A percentile compares a stretch with the other conserved stretches of the same genome.
phyloP scores from a whole-genome alignment of 345 rosid genomes.

The Syzygium jambos region DNA sequence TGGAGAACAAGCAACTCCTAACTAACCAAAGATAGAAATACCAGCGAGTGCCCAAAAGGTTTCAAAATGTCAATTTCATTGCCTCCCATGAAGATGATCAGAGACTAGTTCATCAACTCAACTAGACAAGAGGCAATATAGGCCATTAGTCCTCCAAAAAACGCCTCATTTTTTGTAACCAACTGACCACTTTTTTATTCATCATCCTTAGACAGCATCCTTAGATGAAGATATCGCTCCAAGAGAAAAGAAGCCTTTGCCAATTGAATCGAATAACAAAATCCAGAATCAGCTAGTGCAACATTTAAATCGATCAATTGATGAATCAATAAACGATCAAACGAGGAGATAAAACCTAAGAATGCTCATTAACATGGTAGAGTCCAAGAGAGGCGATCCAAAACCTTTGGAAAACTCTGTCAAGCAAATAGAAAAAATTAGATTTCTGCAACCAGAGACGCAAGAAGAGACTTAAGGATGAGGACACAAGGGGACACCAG shows the following conservation, averaged over 20 bases:
- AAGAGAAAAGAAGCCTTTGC: background rate
- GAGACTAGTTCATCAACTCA: too few relatives aligned
- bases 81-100: background rate
- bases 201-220: background rate
- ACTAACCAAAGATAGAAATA: too few relatives aligned
- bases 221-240: background rate
- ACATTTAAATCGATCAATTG: background rate
- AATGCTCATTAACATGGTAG: background rate
- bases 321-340: too few relatives aligned
- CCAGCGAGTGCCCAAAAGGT: too few relatives aligned
- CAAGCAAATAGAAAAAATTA: background rate
- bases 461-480: background rate
- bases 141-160: too few relatives aligned
- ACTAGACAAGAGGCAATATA: too few relatives aligned
- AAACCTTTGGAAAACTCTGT: background rate
- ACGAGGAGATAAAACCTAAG: background rate
- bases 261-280: background rate
- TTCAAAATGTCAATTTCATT: too few relatives aligned
- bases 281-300: background rate
- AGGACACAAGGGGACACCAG: background rate
- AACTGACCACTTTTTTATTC: too few relatives aligned
- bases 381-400: background rate
- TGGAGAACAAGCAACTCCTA: too few relatives aligned
- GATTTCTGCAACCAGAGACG: background rate
- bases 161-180: too few relatives aligned